Evolutionary conservation across 2,329 filamentous ascomycete genomes (phyloP), one percentile per base, ranked within the genome.

Genomic region (Penicillium aurantiogriseum): DNA sequence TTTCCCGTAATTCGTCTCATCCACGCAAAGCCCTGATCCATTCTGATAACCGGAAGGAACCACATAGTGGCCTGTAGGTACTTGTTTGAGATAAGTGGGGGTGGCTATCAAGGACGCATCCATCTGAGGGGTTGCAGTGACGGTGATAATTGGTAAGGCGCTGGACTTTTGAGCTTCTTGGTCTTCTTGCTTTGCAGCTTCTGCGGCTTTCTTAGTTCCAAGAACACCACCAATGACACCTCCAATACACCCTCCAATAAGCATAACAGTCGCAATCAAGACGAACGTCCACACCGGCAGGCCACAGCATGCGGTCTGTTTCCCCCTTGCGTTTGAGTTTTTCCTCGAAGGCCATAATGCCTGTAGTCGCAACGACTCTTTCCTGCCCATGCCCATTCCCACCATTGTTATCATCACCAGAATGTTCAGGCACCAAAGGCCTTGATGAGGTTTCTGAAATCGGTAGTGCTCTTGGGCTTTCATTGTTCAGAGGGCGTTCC

Each of bases 191-290:
- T 60, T 62, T 27, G 65, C 65, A 51, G 68, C 65, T 43, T 65
- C 67, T 29, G 70, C 69, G 7, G 70, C 74, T 60, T 71, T 73
- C 53, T 70, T 73, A 38, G 79, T 80, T 15, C 79, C 79, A 51
- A 83, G 67, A 25, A 84, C 73, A 38, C 81, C 81, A 5, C 83
- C 83, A 64, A 85, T 79, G 6, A 81, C 78, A 53, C 80, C 81
- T 51, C 82, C 83, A 43, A 84, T 74, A 29, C 81, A 74, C 33
- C 77, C 76, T 42, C 79, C 79, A 15, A 84, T 68, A 15, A 83
- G 62, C 54, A 84, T 68, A 3, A 81, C 65, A 9, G 80, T 70
- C 4, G 74, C 70, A 9, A 81, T 65, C 6, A 82, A 66, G 27
- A 79, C 71, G n/a, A 84, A 64, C 3, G 77, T 75, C 72, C 81